Conservation (phyloP, 23 red algal genomes). For the Rhodosorus marinus region DNA sequence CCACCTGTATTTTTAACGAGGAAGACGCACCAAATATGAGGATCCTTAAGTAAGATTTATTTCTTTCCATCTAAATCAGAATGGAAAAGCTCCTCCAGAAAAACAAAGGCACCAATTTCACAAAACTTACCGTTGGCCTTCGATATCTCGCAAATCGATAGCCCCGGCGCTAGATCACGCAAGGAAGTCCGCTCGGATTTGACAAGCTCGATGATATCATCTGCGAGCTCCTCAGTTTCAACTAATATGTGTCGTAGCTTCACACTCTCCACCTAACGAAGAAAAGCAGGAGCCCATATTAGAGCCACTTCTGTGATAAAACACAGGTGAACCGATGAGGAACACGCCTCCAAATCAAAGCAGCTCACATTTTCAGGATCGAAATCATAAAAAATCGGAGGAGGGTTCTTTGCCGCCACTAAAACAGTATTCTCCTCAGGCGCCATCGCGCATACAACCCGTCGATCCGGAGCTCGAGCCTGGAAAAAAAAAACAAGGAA, state of each 20-base stretch:
- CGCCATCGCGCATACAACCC: no score
- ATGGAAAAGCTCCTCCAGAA: conserved; percentile 5
- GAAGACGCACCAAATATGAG: conserved; percentile 20
- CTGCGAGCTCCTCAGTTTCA: conserved; percentile 36
- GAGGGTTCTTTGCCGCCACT: no score
- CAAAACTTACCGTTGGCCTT: conserved; percentile 33
- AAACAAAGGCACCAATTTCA: conserved; percentile 38
- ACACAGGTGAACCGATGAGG: no score
- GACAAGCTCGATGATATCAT: conserved; percentile 25
- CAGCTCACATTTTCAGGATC: conserved; percentile 22
- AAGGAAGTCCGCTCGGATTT: conserved; percentile 7
- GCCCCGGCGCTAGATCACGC: conserved; percentile 24
- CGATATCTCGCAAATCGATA: conserved; percentile 45
- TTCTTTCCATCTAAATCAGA: conserved; percentile 9
- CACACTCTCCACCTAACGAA: no score
- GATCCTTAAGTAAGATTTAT: background rate
- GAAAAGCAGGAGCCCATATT: no score
- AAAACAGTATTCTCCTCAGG: no score
- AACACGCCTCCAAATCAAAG: no score
- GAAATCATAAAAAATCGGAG: conserved; percentile 12
- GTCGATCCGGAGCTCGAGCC: no score
- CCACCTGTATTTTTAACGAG: conserved; percentile 11
- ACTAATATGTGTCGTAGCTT: conserved; percentile 66
- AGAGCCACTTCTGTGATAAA: no score
- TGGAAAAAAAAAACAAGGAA: no score